phyloP scores from a whole-genome alignment of 1,139 yeast species.

The Geotrichum aggregatum region DNA sequence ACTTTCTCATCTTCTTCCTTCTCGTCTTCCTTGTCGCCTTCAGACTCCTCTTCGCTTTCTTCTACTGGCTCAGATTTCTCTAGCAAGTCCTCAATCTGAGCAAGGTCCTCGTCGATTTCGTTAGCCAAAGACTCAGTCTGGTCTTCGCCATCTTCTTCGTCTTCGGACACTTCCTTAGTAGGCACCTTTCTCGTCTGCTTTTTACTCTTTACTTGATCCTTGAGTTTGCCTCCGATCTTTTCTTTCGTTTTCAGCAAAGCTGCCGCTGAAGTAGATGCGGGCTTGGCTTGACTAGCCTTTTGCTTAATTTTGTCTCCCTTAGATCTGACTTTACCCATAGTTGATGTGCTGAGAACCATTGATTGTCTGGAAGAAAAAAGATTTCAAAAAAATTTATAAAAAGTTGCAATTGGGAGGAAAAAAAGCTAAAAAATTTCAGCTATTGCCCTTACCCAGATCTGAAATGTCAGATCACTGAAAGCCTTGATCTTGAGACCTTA shows the following conservation, averaged over 20 bases:
- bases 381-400: not conserved
- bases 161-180: constrained; percentile 1
- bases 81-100: constrained; percentile 28
- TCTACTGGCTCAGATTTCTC: constrained; percentile 26
- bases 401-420: constrained; percentile 7
- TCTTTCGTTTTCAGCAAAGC: constrained; percentile 6
- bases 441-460: constrained; percentile 13
- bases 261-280: constrained; percentile 1
- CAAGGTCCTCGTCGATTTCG: constrained; percentile 30
- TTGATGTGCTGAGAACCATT: not conserved
- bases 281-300: constrained; percentile 8
- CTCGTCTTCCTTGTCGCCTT: constrained; percentile 28
- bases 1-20: constrained; percentile 26
- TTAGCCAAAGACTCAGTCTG: constrained; percentile 29
- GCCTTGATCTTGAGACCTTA: not conserved
- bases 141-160: constrained; percentile 10
- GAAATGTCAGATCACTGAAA: not conserved
- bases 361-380: constrained; percentile 6
- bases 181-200: not conserved
- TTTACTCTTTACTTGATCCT: constrained; percentile 3
- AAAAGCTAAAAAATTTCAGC: not conserved
- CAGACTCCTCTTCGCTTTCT: constrained; percentile 25
- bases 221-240: not conserved
- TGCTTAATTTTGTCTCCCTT: constrained; percentile 10
- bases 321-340: constrained; percentile 4